These are phyloP conservation scores for Suhomyces maxii DNA, from an alignment of 1,139 yeast species.

Conservation along the genomic window DNA sequence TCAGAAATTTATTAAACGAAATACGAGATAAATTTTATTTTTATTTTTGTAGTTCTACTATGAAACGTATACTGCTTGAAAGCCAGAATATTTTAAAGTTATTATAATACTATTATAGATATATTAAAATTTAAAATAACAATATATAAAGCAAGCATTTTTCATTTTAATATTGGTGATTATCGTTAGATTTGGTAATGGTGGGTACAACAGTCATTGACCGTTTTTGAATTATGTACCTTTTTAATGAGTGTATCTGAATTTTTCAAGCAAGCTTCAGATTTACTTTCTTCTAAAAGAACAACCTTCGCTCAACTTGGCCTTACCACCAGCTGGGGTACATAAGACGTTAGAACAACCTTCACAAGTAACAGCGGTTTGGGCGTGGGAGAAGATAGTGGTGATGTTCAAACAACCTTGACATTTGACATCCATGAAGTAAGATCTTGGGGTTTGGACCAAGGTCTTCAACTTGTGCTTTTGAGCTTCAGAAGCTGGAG, in stretches of 20 bases:
- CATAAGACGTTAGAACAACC: constrained; percentile 97
- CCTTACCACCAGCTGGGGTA: constrained; percentile 99
- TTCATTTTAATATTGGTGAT: constrained; percentile 7
- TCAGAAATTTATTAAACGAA: too few species aligned
- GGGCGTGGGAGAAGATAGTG: constrained; percentile 99
- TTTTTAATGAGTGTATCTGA: constrained; percentile 7
- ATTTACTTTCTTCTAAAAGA: constrained; percentile 97
- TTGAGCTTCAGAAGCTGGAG: constrained; percentile 91
- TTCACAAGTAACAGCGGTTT: constrained; percentile 99
- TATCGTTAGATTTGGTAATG: constrained; percentile 7
- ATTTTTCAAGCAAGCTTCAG: constrained; percentile 2
- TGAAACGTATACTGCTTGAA: too few species aligned
- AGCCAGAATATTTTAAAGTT: too few species aligned
- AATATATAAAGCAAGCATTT: constrained; percentile 6
- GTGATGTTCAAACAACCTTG: constrained; percentile 99
- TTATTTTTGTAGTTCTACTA: background rate
- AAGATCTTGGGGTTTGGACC: constrained; percentile 97
- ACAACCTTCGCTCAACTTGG: constrained; percentile 97
- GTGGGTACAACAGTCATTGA: constrained; percentile 5
- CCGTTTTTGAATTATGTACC: constrained; percentile 5
- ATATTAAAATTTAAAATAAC: constrained; percentile 9
- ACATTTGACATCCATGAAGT: constrained; percentile 99
- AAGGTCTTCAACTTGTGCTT: constrained; percentile 97
- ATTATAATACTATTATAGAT: constrained; percentile 7
- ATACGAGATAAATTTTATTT: too few species aligned